Base-by-base conservation (phyloP, 768 basidiomycete species). In the Coprinopsis marcescibilis region DNA sequence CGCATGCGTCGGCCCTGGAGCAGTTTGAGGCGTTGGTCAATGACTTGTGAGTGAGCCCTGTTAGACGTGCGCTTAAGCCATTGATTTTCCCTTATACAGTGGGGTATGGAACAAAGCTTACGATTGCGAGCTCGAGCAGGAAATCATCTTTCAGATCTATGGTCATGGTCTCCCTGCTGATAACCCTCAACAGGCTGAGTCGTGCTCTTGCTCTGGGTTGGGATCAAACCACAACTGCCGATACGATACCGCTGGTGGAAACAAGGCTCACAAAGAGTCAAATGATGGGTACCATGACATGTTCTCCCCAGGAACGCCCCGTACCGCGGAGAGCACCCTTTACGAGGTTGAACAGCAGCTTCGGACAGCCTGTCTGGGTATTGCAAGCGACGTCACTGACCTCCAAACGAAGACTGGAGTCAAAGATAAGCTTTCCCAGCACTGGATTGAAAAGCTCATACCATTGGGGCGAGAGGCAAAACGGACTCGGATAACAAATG, bases 111-210 rank as follows among this genome's bases (percentile, higher is more conserved):
- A 61, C 27, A 43, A 52, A 17, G 61, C 59, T 3, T 64, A 59
- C 47, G 57, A 63, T 40, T 63, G 59, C 41, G 14, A 53, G 30
- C 49, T 59, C 7, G 50, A 55, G 19, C 33, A 56, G 19, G 55
- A 60, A 12, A 62, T 64, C 7, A 6, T 61, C 0, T 63, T 61
- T 34, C 55, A 57, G 15, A 48, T 64, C n/a, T 41, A 49, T 44
- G 32, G 52, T 0, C 60, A 63, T 33, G 19, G 55, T n/a, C 43
- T 64, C 13, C 56, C 65, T 0, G 65, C 57, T 1, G 65, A 67
- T 43, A 67, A 67, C 45, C 65, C 65, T 0, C 60, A 63, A 46
- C 65, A 66, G 48, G 46, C 65, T 1, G 63, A 65, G 39, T 24
- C 48, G 0, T 46, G 58, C 10, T 64, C 60, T 0, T 54, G 48